Evolutionary conservation across 768 basidiomycete genomes (phyloP), one percentile per base, ranked within the genome.

Genomic region (Hirschioporus abietinus): DNA sequence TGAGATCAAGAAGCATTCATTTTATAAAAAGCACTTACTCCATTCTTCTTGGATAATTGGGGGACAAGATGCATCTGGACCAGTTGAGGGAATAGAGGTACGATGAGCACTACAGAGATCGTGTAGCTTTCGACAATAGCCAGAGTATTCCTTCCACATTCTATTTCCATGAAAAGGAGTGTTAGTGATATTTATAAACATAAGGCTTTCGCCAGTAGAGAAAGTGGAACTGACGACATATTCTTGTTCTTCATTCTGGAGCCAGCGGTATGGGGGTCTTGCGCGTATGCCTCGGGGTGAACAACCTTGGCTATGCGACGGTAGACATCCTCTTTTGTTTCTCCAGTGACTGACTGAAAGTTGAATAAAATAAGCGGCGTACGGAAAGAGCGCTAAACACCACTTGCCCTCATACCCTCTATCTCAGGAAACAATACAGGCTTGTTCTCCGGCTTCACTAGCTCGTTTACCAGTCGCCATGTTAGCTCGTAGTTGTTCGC

Each of bases 61-160:
- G 12, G 42, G 42, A 52, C 42, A 52, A 52, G 42, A 12, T 52
- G 42, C 12, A 52, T 52, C 42, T 52, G 42, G 42, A 3, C 42
- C 42, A 12, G 42, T 6, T 10, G 42, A 20, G 42, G 42, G 42
- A 52, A 52, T 52, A 52, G 15, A 5, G 20, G 42, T 52, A 20
- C 42, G 42, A 52, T 52, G 42, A 15, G 42, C 42, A 52, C 15
- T 20, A 52, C 42, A 52, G 42, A 52, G 42, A 52, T 52, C 42
- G 12, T 52, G 42, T 52, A 52, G 42, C 20, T 52, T 52, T 3
- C 42, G 42, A 52, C 42, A 52, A 52, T 52, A 52, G 1, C 42
- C 42, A 52, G 42, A 52, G 42, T 52, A 52, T 52, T 52, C 42
- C 42, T 52, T 52, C 42, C 42, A 52, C 42, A 52, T 52, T 52